Evolutionary conservation across 805 yeast species (phyloP).

Genomic region (Saccharomycopsis olivae): DNA sequence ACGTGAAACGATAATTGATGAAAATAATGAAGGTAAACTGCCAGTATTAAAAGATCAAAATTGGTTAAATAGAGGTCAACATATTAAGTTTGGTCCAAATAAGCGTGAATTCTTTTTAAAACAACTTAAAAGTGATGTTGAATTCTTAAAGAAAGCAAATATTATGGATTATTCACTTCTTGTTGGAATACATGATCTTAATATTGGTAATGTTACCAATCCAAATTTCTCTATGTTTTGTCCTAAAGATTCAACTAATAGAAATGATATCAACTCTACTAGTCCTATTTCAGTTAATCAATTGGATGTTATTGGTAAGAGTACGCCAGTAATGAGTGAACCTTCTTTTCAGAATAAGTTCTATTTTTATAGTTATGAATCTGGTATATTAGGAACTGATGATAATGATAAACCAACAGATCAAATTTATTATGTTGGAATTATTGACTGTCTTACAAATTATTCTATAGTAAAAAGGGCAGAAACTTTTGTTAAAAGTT

Average conservation of each 20-base stretch:
- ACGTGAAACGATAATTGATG: constrained; percentile 37
- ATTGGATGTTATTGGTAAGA: not conserved
- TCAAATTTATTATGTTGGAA: constrained; percentile 65
- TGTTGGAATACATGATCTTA: constrained; percentile 55
- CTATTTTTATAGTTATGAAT: constrained; percentile 67
- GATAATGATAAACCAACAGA: not conserved
- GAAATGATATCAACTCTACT: constrained; percentile 28
- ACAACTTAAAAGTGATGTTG: constrained; percentile 71
- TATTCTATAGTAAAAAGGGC: constrained; percentile 63
- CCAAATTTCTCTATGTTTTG: constrained; percentile 35
- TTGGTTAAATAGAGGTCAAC: constrained; percentile 61
- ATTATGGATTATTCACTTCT: constrained; percentile 94
- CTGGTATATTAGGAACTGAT: constrained; percentile 73
- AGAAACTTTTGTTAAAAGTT: constrained; percentile 78
- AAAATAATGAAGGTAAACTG: constrained; percentile 15
- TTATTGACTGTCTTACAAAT: constrained; percentile 86
- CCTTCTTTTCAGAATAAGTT: constrained; percentile 23
- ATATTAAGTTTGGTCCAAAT: constrained; percentile 65
- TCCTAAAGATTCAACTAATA: constrained; percentile 27
- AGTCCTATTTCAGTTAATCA: constrained; percentile 34
- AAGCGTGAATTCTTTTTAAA: constrained; percentile 48
- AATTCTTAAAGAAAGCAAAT: constrained; percentile 58
- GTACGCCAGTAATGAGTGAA: not conserved
- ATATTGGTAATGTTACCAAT: constrained; percentile 18
- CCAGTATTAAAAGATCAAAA: constrained; percentile 75